Evolutionary conservation across 495 filamentous ascomycete genomes (phyloP), one percentile per base, ranked within the genome.

Genomic region (Penicillium lagena): DNA sequence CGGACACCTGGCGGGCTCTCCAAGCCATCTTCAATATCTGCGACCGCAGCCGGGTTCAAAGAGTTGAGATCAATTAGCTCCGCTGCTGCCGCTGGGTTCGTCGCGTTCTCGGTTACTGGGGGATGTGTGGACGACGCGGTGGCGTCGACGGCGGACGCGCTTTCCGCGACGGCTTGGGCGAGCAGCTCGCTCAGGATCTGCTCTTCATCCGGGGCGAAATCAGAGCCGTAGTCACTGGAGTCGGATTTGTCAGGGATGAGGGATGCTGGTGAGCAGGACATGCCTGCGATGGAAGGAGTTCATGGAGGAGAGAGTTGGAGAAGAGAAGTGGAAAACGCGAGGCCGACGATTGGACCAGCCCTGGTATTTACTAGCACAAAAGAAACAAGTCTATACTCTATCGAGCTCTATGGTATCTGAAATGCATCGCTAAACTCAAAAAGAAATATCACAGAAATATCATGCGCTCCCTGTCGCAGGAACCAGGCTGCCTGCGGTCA

Each of bases 201-300:
- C 47, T 78, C 70, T 56, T 89, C 84, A 39, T 82, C 83, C 9
- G 68, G 61, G 0, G 80, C 79, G 48, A 88, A 81, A 44, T 87
- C 82, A 28, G 83, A 87, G 17, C 83, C 84, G 71, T 88, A 90
- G 45, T 87, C 81, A 53, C 48, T 59, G 10, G 51, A 50, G 29
- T 57, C 56, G 32, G 46, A 34, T 34, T 42, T 39, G 1, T 51
- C 51, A 46, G 39, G 48, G 37, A 17, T 39, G 13, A 40, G 35
- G 29, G 33, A 29, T 47, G 55, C 47, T 33, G 48, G 49, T 54
- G 48, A 47, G 60, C 59, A 71, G 64, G 62, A 61, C 64, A 71
- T 69, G 58, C 60, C 65, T 68, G 59, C 60, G 45, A 56, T 29
- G 27, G 30, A 40, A 31, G 49, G 42, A 36, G 43, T 29, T 60